Conservation (phyloP, 495 filamentous ascomycete species). For the Cercophora samala region DNA sequence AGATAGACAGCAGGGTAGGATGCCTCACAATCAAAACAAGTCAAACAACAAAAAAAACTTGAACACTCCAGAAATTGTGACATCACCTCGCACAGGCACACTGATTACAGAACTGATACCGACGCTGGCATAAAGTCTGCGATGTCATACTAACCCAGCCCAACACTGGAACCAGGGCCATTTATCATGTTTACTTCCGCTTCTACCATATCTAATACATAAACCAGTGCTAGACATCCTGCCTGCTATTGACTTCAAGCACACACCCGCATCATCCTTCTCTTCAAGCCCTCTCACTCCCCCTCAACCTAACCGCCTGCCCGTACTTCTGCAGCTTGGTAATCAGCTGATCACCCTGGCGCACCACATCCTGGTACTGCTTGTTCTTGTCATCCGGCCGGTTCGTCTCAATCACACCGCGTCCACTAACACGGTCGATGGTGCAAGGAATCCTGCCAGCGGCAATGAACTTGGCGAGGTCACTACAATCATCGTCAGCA, state of each 20-base stretch:
- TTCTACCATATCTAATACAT: neutral
- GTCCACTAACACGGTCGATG: constrained; percentile 83
- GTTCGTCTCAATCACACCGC: constrained; percentile 96
- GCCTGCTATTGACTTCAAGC: neutral
- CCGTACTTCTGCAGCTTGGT: constrained; percentile 99
- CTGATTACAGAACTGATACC: no score
- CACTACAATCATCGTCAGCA: constrained; percentile 48
- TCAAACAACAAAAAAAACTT: neutral
- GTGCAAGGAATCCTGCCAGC: constrained; percentile 90
- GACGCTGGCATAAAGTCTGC: no score
- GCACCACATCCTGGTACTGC: constrained; percentile 95
- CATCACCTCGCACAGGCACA: no score
- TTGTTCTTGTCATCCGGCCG: constrained; percentile 98
- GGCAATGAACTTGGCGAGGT: constrained; percentile 95
- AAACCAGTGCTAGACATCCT: neutral
- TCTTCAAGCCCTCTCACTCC: constrained; percentile 75
- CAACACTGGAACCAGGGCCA: neutral
- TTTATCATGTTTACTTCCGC: neutral
- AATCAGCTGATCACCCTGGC: constrained; percentile 93
- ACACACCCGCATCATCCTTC: neutral
- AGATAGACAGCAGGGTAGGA: neutral
- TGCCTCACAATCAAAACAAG: neutral
- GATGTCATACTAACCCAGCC: neutral
- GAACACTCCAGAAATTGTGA: no score
- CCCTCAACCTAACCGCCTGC: constrained; percentile 87